These are phyloP conservation scores for Aspergillus glaucus DNA, from an alignment of 2,329 filamentous ascomycete species.

Conservation along the genomic window DNA sequence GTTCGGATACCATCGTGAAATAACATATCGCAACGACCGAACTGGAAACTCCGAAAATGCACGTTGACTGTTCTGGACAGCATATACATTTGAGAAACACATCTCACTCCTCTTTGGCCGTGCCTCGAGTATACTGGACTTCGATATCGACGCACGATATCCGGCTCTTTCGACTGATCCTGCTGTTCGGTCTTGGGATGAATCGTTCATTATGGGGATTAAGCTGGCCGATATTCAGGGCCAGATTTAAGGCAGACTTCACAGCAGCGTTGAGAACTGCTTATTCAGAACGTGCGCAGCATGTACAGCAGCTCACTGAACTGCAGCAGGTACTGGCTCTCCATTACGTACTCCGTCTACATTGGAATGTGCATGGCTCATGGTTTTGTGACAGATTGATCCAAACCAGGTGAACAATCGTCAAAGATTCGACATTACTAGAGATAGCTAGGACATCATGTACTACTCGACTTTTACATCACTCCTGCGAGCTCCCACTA, in stretches of 20 bases:
- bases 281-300: constrained; percentile 2
- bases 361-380: not conserved
- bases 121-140: constrained; percentile 13
- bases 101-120: constrained; percentile 13
- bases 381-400: constrained; percentile 6
- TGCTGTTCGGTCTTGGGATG: constrained; percentile 9
- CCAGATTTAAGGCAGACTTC: constrained; percentile 9
- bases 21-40: constrained; percentile 7
- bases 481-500: constrained; percentile 10
- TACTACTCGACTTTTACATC: constrained; percentile 14
- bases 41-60: constrained; percentile 6
- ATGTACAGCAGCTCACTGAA: constrained; percentile 5
- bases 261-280: constrained; percentile 4
- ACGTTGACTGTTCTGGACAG: constrained; percentile 17
- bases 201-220: constrained; percentile 7
- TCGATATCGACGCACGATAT: constrained; percentile 14
- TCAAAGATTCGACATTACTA: constrained; percentile 8
- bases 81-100: constrained; percentile 15
- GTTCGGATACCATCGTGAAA: constrained; percentile 15
- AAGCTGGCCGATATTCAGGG: constrained; percentile 9
- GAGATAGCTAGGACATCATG: constrained; percentile 14
- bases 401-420: constrained; percentile 5
- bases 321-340: constrained; percentile 1
- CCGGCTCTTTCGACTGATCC: constrained; percentile 4
- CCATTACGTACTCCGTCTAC: not conserved